Base-by-base conservation (phyloP, 2,329 filamentous ascomycete species). In the Fusarium sp. region DNA sequence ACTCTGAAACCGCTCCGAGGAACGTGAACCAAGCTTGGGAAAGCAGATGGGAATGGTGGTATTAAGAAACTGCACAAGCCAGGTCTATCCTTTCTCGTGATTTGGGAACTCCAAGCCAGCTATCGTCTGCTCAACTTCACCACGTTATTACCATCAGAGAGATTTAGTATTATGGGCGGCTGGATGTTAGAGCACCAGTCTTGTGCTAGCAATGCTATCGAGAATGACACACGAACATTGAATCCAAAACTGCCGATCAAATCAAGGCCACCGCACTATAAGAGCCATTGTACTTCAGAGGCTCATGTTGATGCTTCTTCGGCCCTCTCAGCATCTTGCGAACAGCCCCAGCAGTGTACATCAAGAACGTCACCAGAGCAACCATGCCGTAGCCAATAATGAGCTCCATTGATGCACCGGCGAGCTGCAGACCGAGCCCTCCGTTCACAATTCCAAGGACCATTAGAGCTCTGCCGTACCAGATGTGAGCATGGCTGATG, bases 401-500 rank as follows among this genome's bases (percentile, higher is more conserved):
- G 9, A 38, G 7, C 4, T 52, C 31, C 15, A 29, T n/a, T 2
- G 49, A 42, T 7, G 84, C 83, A 10, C 73, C 69, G 2, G 86
- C 82, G 9, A 90, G 80, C 68, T 84, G 68, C 27, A 92, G 79
- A 4, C 90, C 90, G 3, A 91, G 79, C 0, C 89, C 90, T 49
- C 90, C 90, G 73, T 92, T 92, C 68, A 91, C 77, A 49, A 91
- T 82, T 25, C 88, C 89, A 12, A 91, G 75, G 16, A 87, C 60
- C 71, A 92, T 87, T 27, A 91, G 77, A 4, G 80, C 73, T 9
- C 90, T 85, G 10, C 90, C 90, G 73, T 86, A 89, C 88, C 88
- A 91, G 71, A 90, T 86, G 76, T 92, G 90, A 1, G 81, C 76
- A 69, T 90, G 79, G 60, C 87, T 89, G 66, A 90, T 75, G 25